phyloP scores from a whole-genome alignment of 1,284 basidiomycete species.

The Cutaneotrichosporon dermatis region DNA sequence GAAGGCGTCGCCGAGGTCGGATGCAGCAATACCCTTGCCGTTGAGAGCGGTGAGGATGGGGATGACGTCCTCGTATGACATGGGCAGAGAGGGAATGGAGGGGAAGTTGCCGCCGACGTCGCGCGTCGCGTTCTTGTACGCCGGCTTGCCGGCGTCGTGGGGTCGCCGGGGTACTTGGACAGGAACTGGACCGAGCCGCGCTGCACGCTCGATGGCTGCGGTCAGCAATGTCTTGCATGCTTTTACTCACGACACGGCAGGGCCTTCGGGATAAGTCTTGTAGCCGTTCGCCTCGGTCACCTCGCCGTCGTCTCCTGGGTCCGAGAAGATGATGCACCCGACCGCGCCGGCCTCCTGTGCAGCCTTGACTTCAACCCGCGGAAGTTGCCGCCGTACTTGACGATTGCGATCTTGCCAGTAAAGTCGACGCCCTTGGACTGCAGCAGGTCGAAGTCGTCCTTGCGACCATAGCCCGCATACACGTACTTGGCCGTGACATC shows the following conservation, averaged over 20 bases:
- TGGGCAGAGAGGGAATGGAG: slow-evolving; percentile 66
- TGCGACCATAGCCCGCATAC: slow-evolving; percentile 75
- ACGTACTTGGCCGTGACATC: slow-evolving; percentile 61
- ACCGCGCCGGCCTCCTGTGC: slow-evolving; percentile 74
- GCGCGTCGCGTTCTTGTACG: slow-evolving; percentile 77
- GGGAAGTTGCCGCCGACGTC: slow-evolving; percentile 67
- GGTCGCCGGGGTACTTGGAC: slow-evolving; percentile 62
- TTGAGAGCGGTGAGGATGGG: slow-evolving; percentile 50
- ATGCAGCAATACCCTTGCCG: slow-evolving; percentile 38
- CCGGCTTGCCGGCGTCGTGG: slow-evolving; percentile 71
- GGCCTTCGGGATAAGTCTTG: slow-evolving; percentile 73
- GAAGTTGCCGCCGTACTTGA: slow-evolving; percentile 74
- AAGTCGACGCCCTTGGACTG: slow-evolving; percentile 63
- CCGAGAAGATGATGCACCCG: slow-evolving; percentile 69
- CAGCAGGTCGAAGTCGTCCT: slow-evolving; percentile 69
- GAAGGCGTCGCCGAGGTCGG: slow-evolving; percentile 48
- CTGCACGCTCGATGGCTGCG: slow-evolving; percentile 62
- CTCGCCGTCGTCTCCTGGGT: slow-evolving; percentile 81
- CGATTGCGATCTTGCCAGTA: slow-evolving; percentile 72
- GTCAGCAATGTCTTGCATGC: background rate
- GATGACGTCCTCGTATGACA: slow-evolving; percentile 54
- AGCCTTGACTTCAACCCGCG: slow-evolving; percentile 65
- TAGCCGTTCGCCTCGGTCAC: slow-evolving; percentile 76
- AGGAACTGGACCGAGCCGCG: slow-evolving; percentile 79
- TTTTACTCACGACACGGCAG: slow-evolving; percentile 61